Evolutionary conservation across 495 filamentous ascomycete genomes (phyloP).

Genomic region (Penicillium atrosanguineum): DNA sequence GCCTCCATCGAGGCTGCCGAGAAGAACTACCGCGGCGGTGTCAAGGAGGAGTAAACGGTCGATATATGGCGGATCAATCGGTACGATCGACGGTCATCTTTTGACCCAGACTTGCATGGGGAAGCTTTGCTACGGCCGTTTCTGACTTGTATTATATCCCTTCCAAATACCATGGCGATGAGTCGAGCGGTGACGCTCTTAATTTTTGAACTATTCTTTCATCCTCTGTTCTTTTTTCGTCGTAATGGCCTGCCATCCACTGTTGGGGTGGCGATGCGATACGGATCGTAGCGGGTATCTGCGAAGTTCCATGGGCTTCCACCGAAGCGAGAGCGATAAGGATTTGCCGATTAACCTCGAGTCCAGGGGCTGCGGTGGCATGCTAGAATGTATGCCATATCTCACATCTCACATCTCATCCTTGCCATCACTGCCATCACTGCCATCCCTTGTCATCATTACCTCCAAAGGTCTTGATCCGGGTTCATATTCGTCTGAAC

Average conservation of each 20-base stretch:
- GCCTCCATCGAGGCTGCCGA: constrained; percentile 88
- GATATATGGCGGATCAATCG: not conserved
- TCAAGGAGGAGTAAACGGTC: constrained; percentile 78
- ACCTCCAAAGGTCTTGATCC: not conserved
- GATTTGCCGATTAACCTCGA: not conserved
- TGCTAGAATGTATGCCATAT: not conserved
- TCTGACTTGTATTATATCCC: not conserved
- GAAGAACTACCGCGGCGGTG: constrained; percentile 79
- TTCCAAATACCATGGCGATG: not conserved
- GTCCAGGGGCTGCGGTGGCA: not conserved
- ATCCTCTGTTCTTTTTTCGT: not conserved
- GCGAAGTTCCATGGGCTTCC: constrained; percentile 5
- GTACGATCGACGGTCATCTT: not conserved
- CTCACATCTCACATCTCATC: not conserved
- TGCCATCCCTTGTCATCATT: not conserved
- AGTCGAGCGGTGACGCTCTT: not conserved
- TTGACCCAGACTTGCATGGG: not conserved
- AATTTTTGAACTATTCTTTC: not conserved
- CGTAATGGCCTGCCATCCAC: not conserved
- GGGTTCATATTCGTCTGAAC: not conserved
- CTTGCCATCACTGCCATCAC: not conserved
- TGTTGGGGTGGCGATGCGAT: not conserved
- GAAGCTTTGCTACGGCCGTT: not conserved
- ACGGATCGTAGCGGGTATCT: not conserved
- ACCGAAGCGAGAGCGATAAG: not conserved